Percentiles rank a stretch among this genome's conserved stretches.
Conservation (phyloP, 1,284 basidiomycete species). For the Sporisorium scitamineum region DNA sequence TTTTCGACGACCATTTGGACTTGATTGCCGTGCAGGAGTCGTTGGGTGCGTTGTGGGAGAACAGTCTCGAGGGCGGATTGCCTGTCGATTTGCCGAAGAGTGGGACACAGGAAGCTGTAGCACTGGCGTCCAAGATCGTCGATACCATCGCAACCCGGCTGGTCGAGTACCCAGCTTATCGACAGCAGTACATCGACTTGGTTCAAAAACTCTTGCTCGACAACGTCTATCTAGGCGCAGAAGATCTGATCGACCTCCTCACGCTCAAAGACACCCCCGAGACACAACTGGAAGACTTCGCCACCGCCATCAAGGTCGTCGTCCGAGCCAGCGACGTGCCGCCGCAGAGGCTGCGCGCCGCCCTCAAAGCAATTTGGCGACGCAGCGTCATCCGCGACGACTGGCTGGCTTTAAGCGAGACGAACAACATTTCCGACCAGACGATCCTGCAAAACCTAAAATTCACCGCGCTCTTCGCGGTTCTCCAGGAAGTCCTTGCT, state of each 20-base stretch:
- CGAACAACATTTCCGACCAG: slow-evolving; percentile 47
- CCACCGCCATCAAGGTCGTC: slow-evolving; percentile 71
- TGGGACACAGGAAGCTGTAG: slow-evolving; percentile 10
- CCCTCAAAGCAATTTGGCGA: slow-evolving; percentile 82
- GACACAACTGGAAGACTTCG: slow-evolving; percentile 70
- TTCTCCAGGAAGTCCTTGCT: slow-evolving; percentile 29
- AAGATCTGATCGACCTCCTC: slow-evolving; percentile 73
- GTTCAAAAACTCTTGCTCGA: slow-evolving; percentile 64
- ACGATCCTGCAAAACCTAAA: slow-evolving; percentile 36
- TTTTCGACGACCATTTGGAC: slow-evolving; percentile 73
- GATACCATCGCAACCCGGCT: slow-evolving; percentile 33
- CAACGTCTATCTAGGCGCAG: slow-evolving; percentile 70
- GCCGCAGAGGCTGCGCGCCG: slow-evolving; percentile 64
- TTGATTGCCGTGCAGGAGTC: slow-evolving; percentile 73
- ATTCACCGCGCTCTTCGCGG: slow-evolving; percentile 33
- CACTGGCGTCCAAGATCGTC: slow-evolving; percentile 32
- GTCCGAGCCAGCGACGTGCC: slow-evolving; percentile 69
- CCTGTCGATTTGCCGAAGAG: slow-evolving; percentile 5
- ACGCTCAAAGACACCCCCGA: slow-evolving; percentile 71
- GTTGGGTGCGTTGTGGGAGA: slow-evolving; percentile 61
- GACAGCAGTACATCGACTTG: slow-evolving; percentile 56
- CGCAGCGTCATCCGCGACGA: slow-evolving; percentile 88
- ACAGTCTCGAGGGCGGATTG: slow-evolving; percentile 32
- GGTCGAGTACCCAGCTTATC: slow-evolving; percentile 42
- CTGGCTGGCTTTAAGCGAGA: slow-evolving; percentile 55